Base-by-base conservation (phyloP, 768 basidiomycete genomes). In the Chalciporus chontae region DNA sequence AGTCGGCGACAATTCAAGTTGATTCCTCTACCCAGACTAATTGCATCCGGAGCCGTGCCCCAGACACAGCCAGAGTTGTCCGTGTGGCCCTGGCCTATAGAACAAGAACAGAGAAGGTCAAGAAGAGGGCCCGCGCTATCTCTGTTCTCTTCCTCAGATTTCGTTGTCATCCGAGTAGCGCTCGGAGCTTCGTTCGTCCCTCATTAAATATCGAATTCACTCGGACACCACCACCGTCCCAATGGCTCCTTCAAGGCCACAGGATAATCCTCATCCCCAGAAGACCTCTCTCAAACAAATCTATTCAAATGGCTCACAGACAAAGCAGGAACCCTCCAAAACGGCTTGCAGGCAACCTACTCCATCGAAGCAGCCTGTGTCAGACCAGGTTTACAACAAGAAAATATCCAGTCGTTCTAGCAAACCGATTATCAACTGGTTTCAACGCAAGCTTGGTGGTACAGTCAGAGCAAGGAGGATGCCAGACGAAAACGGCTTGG, bases 351-450 rank as follows among this genome's bases (percentile, higher is more conserved):
- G 52, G 56, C 50, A 45, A 31, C 48, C 56, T 45, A 50, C 47
- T 41, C 52, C 54, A 39, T 52, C 51, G 42, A 65, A 56, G 52
- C 63, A 57, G 51, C 62, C 60, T 18, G 53, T 54, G 51, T 54
- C 61, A 61, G 58, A 64, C 29, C 77, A 77, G 53, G 41, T 60
- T 42, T 62, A 67, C 40, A 69, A 73, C 49, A 87, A 88, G 73
- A 87, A 85, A 64, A 63, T 79, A 7, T 70, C 83, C 47, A 78
- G 81, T 42, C 81, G 85, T 34, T 81, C 85, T 15, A 86, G 89
- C 66, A 88, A 90, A 64, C 90, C 90, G 8, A 85, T 93, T 58
- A 84, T 93, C 60, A 87, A 89, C 58, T 93, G 90, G 90, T 83
- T 93, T 52, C 90, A 92, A 61, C 82, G 88, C 55, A 93, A 93